These are phyloP conservation scores for Steccherinum ochraceum DNA, from an alignment of 768 basidiomycete species.

Conservation along the genomic window DNA sequence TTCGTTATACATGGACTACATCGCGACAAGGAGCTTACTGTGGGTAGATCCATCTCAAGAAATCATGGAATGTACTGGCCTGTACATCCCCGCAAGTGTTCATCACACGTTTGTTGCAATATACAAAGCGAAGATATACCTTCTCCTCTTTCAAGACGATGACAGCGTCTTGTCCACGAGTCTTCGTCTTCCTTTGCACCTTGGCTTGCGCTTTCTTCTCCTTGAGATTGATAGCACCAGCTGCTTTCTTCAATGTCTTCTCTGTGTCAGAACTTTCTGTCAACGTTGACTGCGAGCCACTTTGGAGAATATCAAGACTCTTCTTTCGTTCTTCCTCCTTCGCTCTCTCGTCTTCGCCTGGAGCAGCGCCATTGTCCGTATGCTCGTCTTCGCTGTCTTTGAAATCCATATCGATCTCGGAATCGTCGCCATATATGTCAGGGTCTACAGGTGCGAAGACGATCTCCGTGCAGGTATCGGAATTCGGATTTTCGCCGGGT, in stretches of 20 bases:
- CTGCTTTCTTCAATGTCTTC: not conserved
- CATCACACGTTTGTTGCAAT: not conserved
- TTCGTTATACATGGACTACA: too few species aligned
- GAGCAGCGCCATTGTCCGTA: slow-evolving; percentile 2
- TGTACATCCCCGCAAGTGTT: slow-evolving; percentile 19
- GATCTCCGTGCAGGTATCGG: slow-evolving; percentile 44
- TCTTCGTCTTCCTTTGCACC: slow-evolving; percentile 5
- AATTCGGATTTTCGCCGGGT: slow-evolving; percentile 40
- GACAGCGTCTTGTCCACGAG: slow-evolving; percentile 62
- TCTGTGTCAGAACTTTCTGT: not conserved
- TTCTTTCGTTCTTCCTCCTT: slow-evolving; percentile 33
- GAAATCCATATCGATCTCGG: slow-evolving; percentile 33
- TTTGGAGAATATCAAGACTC: slow-evolving; percentile 59
- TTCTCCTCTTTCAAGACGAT: slow-evolving; percentile 89
- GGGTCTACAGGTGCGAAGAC: slow-evolving; percentile 54
- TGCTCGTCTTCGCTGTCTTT: slow-evolving; percentile 25
- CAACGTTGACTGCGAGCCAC: slow-evolving; percentile 9
- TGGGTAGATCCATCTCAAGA: slow-evolving; percentile 89
- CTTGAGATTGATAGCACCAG: not conserved
- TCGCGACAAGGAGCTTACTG: slow-evolving; percentile 48
- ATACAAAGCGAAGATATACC: slow-evolving; percentile 32
- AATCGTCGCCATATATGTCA: slow-evolving; percentile 40
- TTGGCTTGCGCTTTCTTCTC: slow-evolving; percentile 5
- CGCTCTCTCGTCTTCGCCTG: not conserved
- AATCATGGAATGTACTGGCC: slow-evolving; percentile 88